phyloP scores from a whole-genome alignment of 495 filamentous ascomycete genomes.

The Aeminium ludgeri region DNA sequence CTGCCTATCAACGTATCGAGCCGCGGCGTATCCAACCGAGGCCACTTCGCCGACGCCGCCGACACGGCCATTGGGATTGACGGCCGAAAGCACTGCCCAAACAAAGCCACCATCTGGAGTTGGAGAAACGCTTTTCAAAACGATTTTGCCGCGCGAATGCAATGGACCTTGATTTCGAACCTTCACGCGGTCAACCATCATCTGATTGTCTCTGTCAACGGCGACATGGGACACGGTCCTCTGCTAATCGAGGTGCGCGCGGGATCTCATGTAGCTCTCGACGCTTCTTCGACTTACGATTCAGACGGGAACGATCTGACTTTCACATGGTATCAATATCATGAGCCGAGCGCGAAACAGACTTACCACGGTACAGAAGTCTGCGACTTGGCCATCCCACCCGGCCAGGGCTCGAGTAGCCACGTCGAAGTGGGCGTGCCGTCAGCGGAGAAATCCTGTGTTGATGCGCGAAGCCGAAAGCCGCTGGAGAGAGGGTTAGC shows the following conservation, averaged over 20 bases:
- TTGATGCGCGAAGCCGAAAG: too few relatives aligned
- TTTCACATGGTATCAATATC: slow-evolving; percentile 35
- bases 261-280: too few relatives aligned
- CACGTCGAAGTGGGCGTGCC: too few relatives aligned
- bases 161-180: slow-evolving; percentile 27
- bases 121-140: slow-evolving; percentile 33
- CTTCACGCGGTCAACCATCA: slow-evolving; percentile 26
- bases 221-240: slow-evolving; percentile 18
- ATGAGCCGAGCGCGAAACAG: slow-evolving; percentile 28
- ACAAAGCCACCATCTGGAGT: slow-evolving; percentile 34
- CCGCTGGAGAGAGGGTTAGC: too few relatives aligned
- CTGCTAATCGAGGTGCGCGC: slow-evolving; percentile 15
- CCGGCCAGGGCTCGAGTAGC: too few relatives aligned
- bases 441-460: too few relatives aligned
- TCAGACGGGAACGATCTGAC: slow-evolving; percentile 17
- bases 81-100: slow-evolving; percentile 24
- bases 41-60: slow-evolving; percentile 28
- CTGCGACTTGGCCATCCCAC: too few relatives aligned
- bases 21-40: slow-evolving; percentile 3
- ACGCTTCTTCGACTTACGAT: neutral
- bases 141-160: slow-evolving; percentile 34
- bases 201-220: slow-evolving; percentile 30
- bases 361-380: too few relatives aligned
- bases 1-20: slow-evolving; percentile 17
- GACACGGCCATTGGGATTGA: slow-evolving; percentile 28